Evolutionary conservation across 2,329 filamentous ascomycete species (phyloP).

Genomic region (Madurella mycetomatis): DNA sequence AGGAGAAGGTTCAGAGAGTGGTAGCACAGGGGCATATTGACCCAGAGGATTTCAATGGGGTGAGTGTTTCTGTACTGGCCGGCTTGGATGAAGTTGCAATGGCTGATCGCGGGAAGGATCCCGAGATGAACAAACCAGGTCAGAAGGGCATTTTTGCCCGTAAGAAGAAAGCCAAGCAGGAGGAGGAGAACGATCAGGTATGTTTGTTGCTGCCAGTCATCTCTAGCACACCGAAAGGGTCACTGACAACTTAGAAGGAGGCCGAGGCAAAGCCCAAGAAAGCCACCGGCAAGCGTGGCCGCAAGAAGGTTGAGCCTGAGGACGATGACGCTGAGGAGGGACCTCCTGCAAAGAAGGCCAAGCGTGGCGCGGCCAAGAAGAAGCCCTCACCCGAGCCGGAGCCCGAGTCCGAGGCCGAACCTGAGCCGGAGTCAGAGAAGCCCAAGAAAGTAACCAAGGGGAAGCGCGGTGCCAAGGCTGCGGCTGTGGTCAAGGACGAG

Average conservation of each 20-base stretch:
- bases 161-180: constrained; percentile 33
- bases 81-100: not conserved
- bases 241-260: constrained; percentile 8
- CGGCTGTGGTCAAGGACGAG: constrained; percentile 8
- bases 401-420: not conserved
- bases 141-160: constrained; percentile 57
- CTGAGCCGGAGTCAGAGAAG: constrained; percentile 6
- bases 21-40: constrained; percentile 76
- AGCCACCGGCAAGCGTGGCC: constrained; percentile 34
- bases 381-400: constrained; percentile 5
- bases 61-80: constrained; percentile 43
- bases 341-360: constrained; percentile 37
- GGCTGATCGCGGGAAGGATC: constrained; percentile 51
- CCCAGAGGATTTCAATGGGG: constrained; percentile 82
- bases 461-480: constrained; percentile 22
- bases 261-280: constrained; percentile 32
- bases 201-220: not conserved
- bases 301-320: constrained; percentile 32
- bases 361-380: constrained; percentile 24
- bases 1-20: constrained; percentile 70
- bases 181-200: constrained; percentile 29
- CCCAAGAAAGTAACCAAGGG: constrained; percentile 11
- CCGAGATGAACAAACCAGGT: constrained; percentile 67
- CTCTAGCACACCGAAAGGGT: constrained; percentile 1
- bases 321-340: constrained; percentile 28